Base-by-base conservation (phyloP, 1,139 yeast genomes). In the Meyerozyma smithsonii region DNA sequence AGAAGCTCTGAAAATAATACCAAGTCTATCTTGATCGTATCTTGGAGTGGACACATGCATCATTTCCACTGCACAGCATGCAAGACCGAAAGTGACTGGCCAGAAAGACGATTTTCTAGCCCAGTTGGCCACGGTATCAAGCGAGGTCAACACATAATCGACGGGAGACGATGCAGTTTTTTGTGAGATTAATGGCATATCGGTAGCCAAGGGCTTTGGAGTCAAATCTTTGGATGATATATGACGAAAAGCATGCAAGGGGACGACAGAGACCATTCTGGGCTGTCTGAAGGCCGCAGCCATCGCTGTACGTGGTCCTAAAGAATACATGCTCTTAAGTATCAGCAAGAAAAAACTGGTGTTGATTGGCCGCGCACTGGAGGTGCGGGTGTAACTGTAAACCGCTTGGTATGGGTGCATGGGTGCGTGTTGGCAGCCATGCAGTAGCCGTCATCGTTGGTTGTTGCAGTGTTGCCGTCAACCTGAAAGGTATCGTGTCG, bases 61-160 rank as follows among this genome's bases (percentile, higher is more conserved):
- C 96, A 87, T 87, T 66, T 87, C 96, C 36, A 87, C 95, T 46
- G 95, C 95, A 70, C 95, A 86, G 67, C 95, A 86, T 7, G 95
- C 95, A 56, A 86, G 72, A 33, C 95, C 96, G 64, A 87, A 87
- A 37, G 96, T 87, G 39, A 86, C 94, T 11, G 96, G 96, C 96
- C 96, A 87, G 64, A 87, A 86, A 4, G 94, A 84, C 24, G 95
- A 87, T 59, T 85, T 89, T 63, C 96, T 79, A 2, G 94, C 95
- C 96, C 96, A 87, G 68, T 84, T 84, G 51, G 90, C 92, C 50
- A 86, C 78, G 45, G 83, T 79, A 58, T 87, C 96, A 51, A 86
- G 69, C 20, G 92, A 78, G n/a, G 95, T 86, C 58, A 86, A 72
- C 6, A 89, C 92, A 55, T 87, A 86, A 64, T 87, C 96, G 47